Evolutionary conservation across 805 yeast genomes (phyloP).

Genomic region (Clavispora carvajalis): DNA sequence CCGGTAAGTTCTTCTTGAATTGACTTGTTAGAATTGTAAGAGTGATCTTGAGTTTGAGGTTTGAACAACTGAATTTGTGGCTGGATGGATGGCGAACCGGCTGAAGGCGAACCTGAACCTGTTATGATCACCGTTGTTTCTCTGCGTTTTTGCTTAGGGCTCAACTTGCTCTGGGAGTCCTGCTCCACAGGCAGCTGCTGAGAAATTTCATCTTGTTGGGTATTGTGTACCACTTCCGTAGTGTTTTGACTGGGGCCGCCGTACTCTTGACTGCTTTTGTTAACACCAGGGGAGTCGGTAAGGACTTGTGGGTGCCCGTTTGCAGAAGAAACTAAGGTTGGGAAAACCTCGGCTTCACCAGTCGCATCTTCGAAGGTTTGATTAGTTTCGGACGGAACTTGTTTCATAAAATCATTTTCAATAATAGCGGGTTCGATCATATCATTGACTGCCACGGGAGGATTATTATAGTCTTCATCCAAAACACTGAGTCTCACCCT

Average conservation of each 20-base stretch:
- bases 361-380: neutral
- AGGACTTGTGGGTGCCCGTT: neutral
- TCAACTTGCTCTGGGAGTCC: neutral
- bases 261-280: neutral
- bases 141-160: neutral
- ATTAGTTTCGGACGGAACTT: neutral
- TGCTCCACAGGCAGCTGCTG: neutral
- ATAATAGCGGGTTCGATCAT: neutral
- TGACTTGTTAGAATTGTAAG: neutral
- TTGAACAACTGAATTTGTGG: neutral
- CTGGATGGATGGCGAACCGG: neutral
- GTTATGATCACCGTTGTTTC: neutral
- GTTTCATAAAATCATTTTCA: neutral
- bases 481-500: neutral
- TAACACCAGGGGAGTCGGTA: neutral
- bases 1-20: neutral
- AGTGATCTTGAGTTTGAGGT: neutral
- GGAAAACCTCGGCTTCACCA: neutral
- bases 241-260: neutral
- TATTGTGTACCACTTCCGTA: neutral
- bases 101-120: neutral
- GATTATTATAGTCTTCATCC: neutral
- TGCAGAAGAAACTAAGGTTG: neutral
- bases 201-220: neutral
- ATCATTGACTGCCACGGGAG: neutral